Percentiles rank a stretch among this genome's conserved stretches.
These are phyloP conservation scores for Ramularia endophylla DNA, from an alignment of 2,329 filamentous ascomycete species.

Conservation along the genomic window DNA sequence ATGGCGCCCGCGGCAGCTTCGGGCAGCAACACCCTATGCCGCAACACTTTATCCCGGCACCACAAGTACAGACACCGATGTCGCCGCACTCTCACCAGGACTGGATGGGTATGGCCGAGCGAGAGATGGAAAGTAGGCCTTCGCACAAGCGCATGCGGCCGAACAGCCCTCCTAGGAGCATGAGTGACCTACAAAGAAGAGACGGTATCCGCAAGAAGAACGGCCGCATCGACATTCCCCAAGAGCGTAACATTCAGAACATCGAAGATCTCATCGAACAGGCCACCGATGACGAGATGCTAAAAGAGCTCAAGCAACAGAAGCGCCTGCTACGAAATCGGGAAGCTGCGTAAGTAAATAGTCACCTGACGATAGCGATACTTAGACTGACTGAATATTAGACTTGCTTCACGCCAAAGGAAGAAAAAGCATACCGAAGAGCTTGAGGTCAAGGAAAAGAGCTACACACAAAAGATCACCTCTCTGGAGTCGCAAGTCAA, in stretches of 20 bases:
- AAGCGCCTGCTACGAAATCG: conserved; percentile 92
- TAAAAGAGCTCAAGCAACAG: conserved; percentile 98
- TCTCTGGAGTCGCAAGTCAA: conserved; percentile 73
- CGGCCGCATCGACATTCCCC: conserved; percentile 92
- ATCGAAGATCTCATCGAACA: conserved; percentile 89
- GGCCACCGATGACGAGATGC: conserved; percentile 83
- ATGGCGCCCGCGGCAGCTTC: conserved; percentile 33
- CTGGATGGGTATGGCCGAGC: conserved; percentile 47
- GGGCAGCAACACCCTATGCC: conserved; percentile 27
- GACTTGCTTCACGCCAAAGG: conserved; percentile 90
- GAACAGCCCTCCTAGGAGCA: conserved; percentile 55
- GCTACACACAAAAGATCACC: conserved; percentile 68
- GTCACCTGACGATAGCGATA: too few species aligned
- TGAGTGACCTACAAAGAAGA: conserved; percentile 49
- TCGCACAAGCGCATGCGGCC: conserved; percentile 54
- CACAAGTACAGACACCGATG: conserved; percentile 50
- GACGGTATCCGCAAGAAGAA: conserved; percentile 99
- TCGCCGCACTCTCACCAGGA: conserved; percentile 59
- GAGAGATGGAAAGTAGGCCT: conserved; percentile 45
- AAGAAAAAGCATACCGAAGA: conserved; percentile 99
- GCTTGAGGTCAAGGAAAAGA: conserved; percentile 94
- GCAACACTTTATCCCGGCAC: conserved; percentile 41
- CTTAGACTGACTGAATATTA: conserved; percentile 40
- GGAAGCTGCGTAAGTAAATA: conserved; percentile 85
- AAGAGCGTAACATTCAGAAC: conserved; percentile 86